phyloP scores from a whole-genome alignment of 805 yeast species.

The Komagataella pseudopastoris region DNA sequence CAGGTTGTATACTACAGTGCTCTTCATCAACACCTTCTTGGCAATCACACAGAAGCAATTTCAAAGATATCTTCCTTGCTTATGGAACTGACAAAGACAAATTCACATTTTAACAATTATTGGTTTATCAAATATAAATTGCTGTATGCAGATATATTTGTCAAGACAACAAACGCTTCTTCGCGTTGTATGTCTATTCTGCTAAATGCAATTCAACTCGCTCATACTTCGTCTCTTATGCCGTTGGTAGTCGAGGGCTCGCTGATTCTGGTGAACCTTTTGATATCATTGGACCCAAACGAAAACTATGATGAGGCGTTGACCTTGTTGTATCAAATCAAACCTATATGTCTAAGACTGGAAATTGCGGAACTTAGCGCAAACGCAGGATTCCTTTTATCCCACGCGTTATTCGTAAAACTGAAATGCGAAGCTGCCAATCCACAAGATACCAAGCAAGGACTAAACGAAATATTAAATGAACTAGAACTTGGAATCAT shows the following conservation, averaged over 20 bases:
- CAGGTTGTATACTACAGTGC: conserved; percentile 15
- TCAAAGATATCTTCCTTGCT: conserved; percentile 10
- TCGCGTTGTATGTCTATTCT: conserved; percentile 31
- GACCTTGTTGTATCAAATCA: conserved; percentile 21
- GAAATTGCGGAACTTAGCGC: conserved; percentile 25
- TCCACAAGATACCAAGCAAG: not conserved
- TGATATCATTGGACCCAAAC: conserved; percentile 21
- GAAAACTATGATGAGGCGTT: conserved; percentile 27
- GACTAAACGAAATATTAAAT: conserved; percentile 19
- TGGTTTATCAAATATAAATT: conserved; percentile 33
- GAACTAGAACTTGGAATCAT: conserved; percentile 27
- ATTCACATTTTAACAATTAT: conserved; percentile 20
- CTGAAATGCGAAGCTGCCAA: conserved; percentile 5
- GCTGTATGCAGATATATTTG: conserved; percentile 29
- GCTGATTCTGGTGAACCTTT: conserved; percentile 27
- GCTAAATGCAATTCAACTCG: conserved; percentile 32
- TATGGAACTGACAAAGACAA: conserved; percentile 9
- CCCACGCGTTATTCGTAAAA: conserved; percentile 12
- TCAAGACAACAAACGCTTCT: conserved; percentile 17
- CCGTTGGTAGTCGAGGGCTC: conserved; percentile 30
- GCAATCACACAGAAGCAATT: conserved; percentile 11
- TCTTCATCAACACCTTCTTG: conserved; percentile 8
- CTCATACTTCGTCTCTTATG: conserved; percentile 31
- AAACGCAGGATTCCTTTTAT: conserved; percentile 19
- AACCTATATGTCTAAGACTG: conserved; percentile 30